These are phyloP conservation scores for Trichoderma cornu-damae DNA, from an alignment of 2,329 filamentous ascomycete species.

Conservation along the genomic window DNA sequence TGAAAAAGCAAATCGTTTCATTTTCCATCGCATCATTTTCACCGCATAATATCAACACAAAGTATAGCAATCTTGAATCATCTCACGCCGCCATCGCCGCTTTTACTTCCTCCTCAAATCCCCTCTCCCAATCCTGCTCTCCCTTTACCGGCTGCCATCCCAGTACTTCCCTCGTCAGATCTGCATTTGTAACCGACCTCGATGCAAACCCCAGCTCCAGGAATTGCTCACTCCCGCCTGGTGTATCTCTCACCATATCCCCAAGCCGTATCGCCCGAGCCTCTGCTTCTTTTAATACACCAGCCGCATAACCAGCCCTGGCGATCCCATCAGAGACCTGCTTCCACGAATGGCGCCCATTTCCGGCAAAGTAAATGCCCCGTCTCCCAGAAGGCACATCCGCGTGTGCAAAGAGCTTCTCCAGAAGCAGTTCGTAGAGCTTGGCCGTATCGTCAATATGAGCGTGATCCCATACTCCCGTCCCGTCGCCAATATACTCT, in stretches of 20 bases:
- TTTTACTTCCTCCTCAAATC: constrained; percentile 23
- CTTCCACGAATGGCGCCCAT: constrained; percentile 37
- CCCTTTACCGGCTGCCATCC: constrained; percentile 33
- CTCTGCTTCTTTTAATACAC: constrained; percentile 28
- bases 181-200: constrained; percentile 24
- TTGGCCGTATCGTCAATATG: constrained; percentile 41
- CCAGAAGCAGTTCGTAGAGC: constrained; percentile 38
- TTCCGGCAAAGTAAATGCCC: constrained; percentile 41
- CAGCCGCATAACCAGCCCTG: constrained; percentile 29
- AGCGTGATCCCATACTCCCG: constrained; percentile 39
- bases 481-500: constrained; percentile 33
- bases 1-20: not conserved
- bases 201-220: constrained; percentile 34
- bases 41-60: not conserved
- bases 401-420: constrained; percentile 30
- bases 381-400: constrained; percentile 33
- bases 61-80: not conserved
- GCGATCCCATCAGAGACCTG: constrained; percentile 35
- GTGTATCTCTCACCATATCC: constrained; percentile 25
- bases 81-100: constrained; percentile 14
- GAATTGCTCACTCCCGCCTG: constrained; percentile 18
- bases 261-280: constrained; percentile 28
- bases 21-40: not conserved
- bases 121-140: constrained; percentile 25
- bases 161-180: constrained; percentile 24